These are phyloP conservation scores for Fusarium sp. DNA, from an alignment of 2,329 filamentous ascomycete genomes.

Conservation along the genomic window DNA sequence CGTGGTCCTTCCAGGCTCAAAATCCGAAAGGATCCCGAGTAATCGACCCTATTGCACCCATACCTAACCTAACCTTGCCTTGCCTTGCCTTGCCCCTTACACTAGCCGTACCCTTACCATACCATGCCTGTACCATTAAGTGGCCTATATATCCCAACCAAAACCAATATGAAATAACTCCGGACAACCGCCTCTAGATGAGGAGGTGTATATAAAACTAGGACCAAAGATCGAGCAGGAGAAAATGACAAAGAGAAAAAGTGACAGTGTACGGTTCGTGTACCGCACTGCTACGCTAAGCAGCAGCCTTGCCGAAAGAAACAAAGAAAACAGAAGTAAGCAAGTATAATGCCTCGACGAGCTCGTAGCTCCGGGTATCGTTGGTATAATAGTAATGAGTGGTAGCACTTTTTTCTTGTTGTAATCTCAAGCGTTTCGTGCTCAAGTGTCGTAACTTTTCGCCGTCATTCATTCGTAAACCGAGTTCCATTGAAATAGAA, in stretches of 20 bases:
- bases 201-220: slow-evolving; percentile 33
- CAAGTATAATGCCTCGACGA: slow-evolving; percentile 43
- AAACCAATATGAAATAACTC: slow-evolving; percentile 31
- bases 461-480: slow-evolving; percentile 48
- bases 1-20: slow-evolving; percentile 23
- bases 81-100: not conserved
- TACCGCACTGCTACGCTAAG: slow-evolving; percentile 39
- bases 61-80: slow-evolving; percentile 1
- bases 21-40: slow-evolving; percentile 22
- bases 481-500: slow-evolving; percentile 29
- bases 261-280: slow-evolving; percentile 23
- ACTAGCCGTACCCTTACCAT: slow-evolving; percentile 2
- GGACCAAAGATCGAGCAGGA: slow-evolving; percentile 24
- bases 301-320: slow-evolving; percentile 20
- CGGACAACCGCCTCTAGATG: slow-evolving; percentile 16
- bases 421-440: slow-evolving; percentile 28
- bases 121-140: slow-evolving; percentile 38
- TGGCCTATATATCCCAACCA: slow-evolving; percentile 38
- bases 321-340: slow-evolving; percentile 26
- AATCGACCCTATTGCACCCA: slow-evolving; percentile 24
- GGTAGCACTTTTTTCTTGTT: slow-evolving; percentile 23
- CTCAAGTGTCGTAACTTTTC: slow-evolving; percentile 46
- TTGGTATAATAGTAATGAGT: slow-evolving; percentile 21
- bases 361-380: slow-evolving; percentile 24
- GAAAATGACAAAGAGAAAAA: slow-evolving; percentile 24